Evolutionary conservation across 163 green algal species (phyloP).

Genomic region (Chloromonas sp.): DNA sequence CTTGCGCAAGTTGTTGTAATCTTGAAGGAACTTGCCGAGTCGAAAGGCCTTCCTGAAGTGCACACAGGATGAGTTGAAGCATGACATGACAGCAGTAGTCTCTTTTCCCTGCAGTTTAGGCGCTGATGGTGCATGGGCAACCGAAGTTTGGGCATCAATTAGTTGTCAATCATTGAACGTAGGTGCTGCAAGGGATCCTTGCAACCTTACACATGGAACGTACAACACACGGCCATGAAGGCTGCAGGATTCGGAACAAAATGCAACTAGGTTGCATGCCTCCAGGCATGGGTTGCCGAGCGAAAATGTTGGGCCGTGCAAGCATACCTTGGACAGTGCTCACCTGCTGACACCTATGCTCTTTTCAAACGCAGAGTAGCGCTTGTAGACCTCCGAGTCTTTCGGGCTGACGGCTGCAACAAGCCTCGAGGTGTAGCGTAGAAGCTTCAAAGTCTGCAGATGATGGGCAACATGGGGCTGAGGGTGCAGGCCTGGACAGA

Average conservation of each 20-base stretch:
- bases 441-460: slow-evolving; percentile 64
- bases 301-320: too few relatives aligned
- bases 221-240: too few relatives aligned
- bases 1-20: slow-evolving; percentile 63
- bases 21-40: slow-evolving; percentile 76
- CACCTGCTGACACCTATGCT: slow-evolving; percentile 64
- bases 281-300: too few relatives aligned
- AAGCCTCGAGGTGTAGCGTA: slow-evolving; percentile 64
- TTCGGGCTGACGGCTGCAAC: slow-evolving; percentile 45
- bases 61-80: not conserved
- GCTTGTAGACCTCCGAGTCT: slow-evolving; percentile 29
- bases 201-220: too few relatives aligned
- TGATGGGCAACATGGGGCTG: not conserved
- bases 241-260: too few relatives aligned
- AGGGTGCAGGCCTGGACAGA: too few relatives aligned
- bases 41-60: slow-evolving; percentile 67
- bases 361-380: slow-evolving; percentile 47
- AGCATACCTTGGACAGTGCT: not conserved
- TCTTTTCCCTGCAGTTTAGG: not conserved
- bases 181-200: too few relatives aligned
- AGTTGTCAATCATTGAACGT: too few relatives aligned
- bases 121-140: not conserved
- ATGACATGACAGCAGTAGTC: not conserved
- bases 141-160: not conserved
- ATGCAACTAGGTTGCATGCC: too few relatives aligned